Percentiles rank a stretch among this genome's conserved stretches.
phyloP scores from a whole-genome alignment of 805 yeast genomes.

The Schwanniomyces occidentalis region DNA sequence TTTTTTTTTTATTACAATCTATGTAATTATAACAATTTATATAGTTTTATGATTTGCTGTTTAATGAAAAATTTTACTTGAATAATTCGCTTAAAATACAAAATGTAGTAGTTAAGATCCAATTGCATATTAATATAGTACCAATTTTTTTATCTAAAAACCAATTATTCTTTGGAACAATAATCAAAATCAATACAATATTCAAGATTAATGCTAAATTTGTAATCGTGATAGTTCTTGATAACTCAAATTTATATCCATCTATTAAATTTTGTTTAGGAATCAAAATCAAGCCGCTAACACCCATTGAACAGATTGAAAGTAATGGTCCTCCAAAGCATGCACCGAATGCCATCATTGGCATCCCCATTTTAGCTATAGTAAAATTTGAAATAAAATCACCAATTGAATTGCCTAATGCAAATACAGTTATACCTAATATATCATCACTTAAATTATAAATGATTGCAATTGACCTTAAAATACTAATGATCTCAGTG shows the following conservation, averaged over 20 bases:
- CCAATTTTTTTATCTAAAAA: slow-evolving; percentile 37
- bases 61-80: slow-evolving; percentile 1
- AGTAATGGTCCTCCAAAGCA: slow-evolving; percentile 92
- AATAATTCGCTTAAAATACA: slow-evolving; percentile 25
- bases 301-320: slow-evolving; percentile 78
- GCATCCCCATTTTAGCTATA: slow-evolving; percentile 76
- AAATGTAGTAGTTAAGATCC: slow-evolving; percentile 27
- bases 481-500: slow-evolving; percentile 62
- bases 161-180: slow-evolving; percentile 29
- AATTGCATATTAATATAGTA: slow-evolving; percentile 24
- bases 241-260: slow-evolving; percentile 17
- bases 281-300: slow-evolving; percentile 54
- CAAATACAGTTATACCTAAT: slow-evolving; percentile 84
- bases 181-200: slow-evolving; percentile 17
- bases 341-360: slow-evolving; percentile 91
- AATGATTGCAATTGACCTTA: slow-evolving; percentile 61
- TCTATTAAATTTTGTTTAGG: slow-evolving; percentile 8
- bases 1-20: too few relatives aligned
- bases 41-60: too few relatives aligned
- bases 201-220: slow-evolving; percentile 21
- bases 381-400: slow-evolving; percentile 84
- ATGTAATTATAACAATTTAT: not conserved
- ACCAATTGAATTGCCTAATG: slow-evolving; percentile 90
- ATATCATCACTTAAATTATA: slow-evolving; percentile 71
- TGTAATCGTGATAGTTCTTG: slow-evolving; percentile 22